phyloP scores from a whole-genome alignment of 2,329 filamentous ascomycete species.

The Pseudohalonectria lignicola region DNA sequence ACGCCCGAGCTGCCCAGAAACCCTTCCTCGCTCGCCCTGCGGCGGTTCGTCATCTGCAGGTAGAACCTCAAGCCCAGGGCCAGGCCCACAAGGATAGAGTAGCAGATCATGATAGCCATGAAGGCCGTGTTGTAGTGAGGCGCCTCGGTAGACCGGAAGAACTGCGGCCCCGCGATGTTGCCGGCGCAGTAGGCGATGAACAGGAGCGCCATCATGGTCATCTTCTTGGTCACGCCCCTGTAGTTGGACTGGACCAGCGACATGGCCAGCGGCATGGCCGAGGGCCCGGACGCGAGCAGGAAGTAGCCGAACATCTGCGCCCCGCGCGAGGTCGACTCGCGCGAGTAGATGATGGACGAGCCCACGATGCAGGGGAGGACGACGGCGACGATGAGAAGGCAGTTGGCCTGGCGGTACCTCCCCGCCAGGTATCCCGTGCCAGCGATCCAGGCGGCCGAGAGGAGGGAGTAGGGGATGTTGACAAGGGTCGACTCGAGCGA shows the following conservation, averaged over 20 bases:
- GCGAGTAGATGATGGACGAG: conserved; percentile 36
- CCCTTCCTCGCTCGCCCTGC: conserved; percentile 29
- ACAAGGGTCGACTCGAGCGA: conserved; percentile 42
- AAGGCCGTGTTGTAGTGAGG: conserved; percentile 44
- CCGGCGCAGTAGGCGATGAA: conserved; percentile 45
- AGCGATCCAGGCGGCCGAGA: conserved; percentile 35
- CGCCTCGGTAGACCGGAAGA: conserved; percentile 37
- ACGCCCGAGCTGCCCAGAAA: conserved; percentile 30
- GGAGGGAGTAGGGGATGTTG: conserved; percentile 46
- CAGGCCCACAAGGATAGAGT: conserved; percentile 34
- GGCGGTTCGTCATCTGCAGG: conserved; percentile 31
- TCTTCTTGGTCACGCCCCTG: conserved; percentile 47
- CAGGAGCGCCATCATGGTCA: conserved; percentile 44
- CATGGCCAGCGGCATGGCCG: conserved; percentile 42
- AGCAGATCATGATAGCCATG: conserved; percentile 43
- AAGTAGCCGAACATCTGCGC: conserved; percentile 47
- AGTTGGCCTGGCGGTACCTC: conserved; percentile 37
- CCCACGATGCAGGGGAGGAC: conserved; percentile 40
- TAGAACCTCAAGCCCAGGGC: conserved; percentile 33
- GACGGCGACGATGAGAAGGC: conserved; percentile 36
- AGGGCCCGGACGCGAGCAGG: conserved; percentile 39
- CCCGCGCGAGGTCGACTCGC: conserved; percentile 21
- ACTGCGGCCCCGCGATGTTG: conserved; percentile 44
- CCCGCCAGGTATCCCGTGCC: conserved; percentile 39
- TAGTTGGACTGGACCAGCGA: conserved; percentile 45